Conservation (phyloP, 495 filamentous ascomycete genomes). For the Saxophila tyrrhenica region DNA sequence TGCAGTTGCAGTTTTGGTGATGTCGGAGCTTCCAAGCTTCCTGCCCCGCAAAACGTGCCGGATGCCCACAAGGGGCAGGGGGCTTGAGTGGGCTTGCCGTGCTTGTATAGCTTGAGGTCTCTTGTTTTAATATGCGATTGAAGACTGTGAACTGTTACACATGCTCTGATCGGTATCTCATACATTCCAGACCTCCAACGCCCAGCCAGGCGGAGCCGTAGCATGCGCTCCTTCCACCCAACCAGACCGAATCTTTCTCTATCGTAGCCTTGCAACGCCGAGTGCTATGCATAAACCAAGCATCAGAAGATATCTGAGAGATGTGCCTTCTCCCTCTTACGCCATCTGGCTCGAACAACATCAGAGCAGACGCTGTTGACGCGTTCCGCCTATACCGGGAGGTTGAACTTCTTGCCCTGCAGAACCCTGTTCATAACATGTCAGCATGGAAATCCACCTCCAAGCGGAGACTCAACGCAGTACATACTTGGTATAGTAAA, state of each 20-base stretch:
- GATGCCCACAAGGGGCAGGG: too few relatives aligned
- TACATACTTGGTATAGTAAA: constrained; percentile 87
- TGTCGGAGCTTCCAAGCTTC: too few relatives aligned
- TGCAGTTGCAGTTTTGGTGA: too few relatives aligned
- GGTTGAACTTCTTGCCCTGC: constrained; percentile 26
- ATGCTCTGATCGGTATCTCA: background rate
- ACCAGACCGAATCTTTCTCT: background rate
- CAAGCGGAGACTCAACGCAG: too few relatives aligned
- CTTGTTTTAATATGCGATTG: background rate
- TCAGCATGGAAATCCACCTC: too few relatives aligned
- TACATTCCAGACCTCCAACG: background rate
- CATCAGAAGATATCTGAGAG: background rate
- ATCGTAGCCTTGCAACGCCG: background rate
- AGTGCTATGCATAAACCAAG: background rate
- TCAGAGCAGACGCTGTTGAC: too few relatives aligned
- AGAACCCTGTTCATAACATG: constrained; percentile 14
- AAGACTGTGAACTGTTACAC: too few relatives aligned
- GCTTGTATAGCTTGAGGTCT: too few relatives aligned
- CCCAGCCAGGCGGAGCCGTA: background rate
- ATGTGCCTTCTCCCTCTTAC: too few relatives aligned
- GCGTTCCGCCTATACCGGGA: constrained; percentile 17
- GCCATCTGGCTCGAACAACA: too few relatives aligned
- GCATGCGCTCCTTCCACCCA: background rate
- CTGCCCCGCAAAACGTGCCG: too few relatives aligned
- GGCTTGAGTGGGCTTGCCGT: too few relatives aligned